Percentiles rank a stretch among this genome's conserved stretches.
These are phyloP conservation scores for Thelonectria blattea DNA, from an alignment of 2,329 filamentous ascomycete genomes.

Conservation along the genomic window DNA sequence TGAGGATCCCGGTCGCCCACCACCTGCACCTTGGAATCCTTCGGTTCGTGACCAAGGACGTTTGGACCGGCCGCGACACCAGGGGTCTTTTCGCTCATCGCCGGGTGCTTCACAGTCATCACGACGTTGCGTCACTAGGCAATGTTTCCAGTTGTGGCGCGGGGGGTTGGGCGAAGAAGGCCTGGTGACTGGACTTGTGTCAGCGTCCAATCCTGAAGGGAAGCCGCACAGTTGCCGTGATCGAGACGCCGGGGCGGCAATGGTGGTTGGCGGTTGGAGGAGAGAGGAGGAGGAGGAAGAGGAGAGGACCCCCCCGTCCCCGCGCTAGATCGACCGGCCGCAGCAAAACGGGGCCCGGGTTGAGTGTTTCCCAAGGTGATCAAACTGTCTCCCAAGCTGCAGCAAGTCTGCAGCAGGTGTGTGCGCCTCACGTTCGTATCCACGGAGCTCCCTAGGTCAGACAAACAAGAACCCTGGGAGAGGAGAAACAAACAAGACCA, in stretches of 20 bases:
- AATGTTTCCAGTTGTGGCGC: constrained; percentile 9
- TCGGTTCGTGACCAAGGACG: constrained; percentile 6
- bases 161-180: constrained; percentile 3
- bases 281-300: no score
- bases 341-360: not conserved
- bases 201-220: not conserved
- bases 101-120: constrained; percentile 1
- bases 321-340: not conserved
- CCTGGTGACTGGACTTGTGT: not conserved
- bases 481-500: no score
- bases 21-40: constrained; percentile 16
- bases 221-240: constrained; percentile 1
- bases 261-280: not conserved
- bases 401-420: not conserved
- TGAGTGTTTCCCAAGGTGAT: no score
- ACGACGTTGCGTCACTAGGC: constrained; percentile 17
- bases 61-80: not conserved
- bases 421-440: not conserved
- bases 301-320: no score
- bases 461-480: no score
- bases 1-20: not conserved
- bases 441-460: not conserved
- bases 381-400: no score
- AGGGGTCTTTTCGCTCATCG: no score
- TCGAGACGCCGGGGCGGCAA: not conserved